phyloP scores from a whole-genome alignment of 2,329 filamentous ascomycete genomes.

The Ambrosiella xylebori region DNA sequence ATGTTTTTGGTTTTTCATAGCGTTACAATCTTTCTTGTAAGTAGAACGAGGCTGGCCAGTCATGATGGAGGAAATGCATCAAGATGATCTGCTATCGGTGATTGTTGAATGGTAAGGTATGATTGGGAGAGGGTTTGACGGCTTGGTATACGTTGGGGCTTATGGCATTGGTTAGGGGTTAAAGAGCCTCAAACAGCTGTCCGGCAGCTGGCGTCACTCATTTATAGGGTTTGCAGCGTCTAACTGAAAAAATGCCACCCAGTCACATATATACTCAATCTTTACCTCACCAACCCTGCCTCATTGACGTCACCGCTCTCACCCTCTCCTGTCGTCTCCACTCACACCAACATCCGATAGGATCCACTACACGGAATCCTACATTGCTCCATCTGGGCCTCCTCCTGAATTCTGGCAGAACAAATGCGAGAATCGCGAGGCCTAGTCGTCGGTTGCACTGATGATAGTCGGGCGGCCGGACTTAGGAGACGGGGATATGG shows the following conservation, averaged over 20 bases:
- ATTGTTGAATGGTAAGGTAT: not conserved
- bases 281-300: not conserved
- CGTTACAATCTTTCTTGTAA: not conserved
- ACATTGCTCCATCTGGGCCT: not conserved
- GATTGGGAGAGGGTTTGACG: not conserved
- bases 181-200: not conserved
- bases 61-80: not conserved
- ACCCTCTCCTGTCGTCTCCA: not conserved
- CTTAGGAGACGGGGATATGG: not conserved
- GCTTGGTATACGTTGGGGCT: not conserved
- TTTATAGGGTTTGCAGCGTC: not conserved
- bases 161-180: not conserved
- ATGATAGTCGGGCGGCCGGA: not conserved
- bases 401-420: not conserved
- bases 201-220: not conserved
- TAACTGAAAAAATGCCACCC: not conserved
- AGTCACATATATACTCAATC: not conserved
- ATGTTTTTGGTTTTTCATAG: not conserved
- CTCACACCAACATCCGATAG: not conserved
- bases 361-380: not conserved
- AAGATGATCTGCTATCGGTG: not conserved
- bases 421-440: not conserved
- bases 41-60: not conserved
- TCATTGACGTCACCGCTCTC: not conserved
- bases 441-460: not conserved